Evolutionary conservation across 805 yeast species (phyloP).

Genomic region (Candida oleophila): DNA sequence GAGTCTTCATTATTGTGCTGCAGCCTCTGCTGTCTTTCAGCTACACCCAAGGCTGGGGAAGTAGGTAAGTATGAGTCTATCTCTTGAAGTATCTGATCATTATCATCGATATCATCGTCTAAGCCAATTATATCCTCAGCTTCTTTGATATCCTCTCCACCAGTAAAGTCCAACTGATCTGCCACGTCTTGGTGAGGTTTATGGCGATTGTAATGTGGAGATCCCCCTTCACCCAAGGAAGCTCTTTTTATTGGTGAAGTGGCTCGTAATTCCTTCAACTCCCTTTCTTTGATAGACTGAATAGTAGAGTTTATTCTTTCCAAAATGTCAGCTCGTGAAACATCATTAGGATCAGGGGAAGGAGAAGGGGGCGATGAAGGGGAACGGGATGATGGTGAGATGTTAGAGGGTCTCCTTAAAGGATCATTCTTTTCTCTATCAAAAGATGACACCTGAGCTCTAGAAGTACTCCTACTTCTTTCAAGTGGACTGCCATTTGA

Average conservation of each 20-base stretch:
- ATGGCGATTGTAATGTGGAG: constrained; percentile 4
- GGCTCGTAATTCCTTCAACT: constrained; percentile 8
- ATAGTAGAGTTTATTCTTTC: constrained; percentile 26
- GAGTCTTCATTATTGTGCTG: constrained; percentile 8
- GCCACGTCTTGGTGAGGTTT: constrained; percentile 5
- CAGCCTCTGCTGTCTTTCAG: background rate
- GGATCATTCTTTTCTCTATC: too few species aligned
- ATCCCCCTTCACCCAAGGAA: background rate
- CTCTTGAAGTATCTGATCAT: constrained; percentile 9
- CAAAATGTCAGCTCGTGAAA: constrained; percentile 18
- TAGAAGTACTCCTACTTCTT: constrained; percentile 6
- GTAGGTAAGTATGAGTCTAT: constrained; percentile 10
- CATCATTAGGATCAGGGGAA: constrained; percentile 5
- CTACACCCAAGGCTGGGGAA: constrained; percentile 4
- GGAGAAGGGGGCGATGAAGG: background rate
- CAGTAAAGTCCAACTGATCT: background rate
- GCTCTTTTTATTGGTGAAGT: background rate
- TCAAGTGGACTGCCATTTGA: constrained; percentile 8
- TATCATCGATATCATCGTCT: constrained; percentile 5
- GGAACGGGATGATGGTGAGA: background rate
- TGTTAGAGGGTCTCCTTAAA: too few species aligned
- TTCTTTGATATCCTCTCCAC: background rate
- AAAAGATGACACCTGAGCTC: too few species aligned
- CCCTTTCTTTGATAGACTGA: constrained; percentile 13
- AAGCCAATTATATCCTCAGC: background rate